Evolutionary conservation across 768 basidiomycete species (phyloP).

Genomic region (Mycena indigotica): DNA sequence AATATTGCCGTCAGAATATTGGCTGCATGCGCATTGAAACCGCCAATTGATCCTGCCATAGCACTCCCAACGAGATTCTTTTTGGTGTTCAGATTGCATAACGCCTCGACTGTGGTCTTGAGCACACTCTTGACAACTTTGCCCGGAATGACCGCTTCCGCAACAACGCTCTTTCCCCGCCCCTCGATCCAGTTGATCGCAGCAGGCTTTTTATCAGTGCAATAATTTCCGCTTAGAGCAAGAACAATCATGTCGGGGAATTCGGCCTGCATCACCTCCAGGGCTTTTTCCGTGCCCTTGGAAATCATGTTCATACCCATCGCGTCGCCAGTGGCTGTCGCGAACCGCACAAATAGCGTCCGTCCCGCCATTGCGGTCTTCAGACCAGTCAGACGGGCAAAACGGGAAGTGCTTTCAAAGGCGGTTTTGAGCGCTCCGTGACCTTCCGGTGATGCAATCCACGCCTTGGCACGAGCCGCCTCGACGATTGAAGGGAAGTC

Average conservation of each 20-base stretch:
- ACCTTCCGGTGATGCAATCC: slow-evolving; percentile 85
- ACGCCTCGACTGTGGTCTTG: slow-evolving; percentile 92
- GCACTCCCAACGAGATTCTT: slow-evolving; percentile 98
- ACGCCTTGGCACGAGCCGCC: slow-evolving; percentile 83
- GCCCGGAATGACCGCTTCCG: slow-evolving; percentile 91
- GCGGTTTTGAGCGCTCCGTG: slow-evolving; percentile 74
- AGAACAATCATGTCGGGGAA: slow-evolving; percentile 93
- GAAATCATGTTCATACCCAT: slow-evolving; percentile 99
- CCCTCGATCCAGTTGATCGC: slow-evolving; percentile 99
- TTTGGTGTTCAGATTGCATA: slow-evolving; percentile 92
- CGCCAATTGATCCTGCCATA: slow-evolving; percentile 97
- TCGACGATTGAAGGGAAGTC: slow-evolving; percentile 84
- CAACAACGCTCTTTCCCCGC: slow-evolving; percentile 97
- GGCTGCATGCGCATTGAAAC: slow-evolving; percentile 97
- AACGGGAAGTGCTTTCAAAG: slow-evolving; percentile 94
- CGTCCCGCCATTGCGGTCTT: slow-evolving; percentile 93
- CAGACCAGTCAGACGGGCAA: slow-evolving; percentile 81
- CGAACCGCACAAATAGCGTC: slow-evolving; percentile 90
- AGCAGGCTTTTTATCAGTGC: slow-evolving; percentile 99
- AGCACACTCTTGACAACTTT: slow-evolving; percentile 85
- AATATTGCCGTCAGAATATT: slow-evolving; percentile 96
- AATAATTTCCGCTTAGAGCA: slow-evolving; percentile 95
- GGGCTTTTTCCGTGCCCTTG: slow-evolving; percentile 94
- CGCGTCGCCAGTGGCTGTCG: slow-evolving; percentile 93
- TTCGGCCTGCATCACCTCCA: slow-evolving; percentile 71